phyloP scores from a whole-genome alignment of 2,329 filamentous ascomycete species.

The Neoscytalidium dimidiatum region DNA sequence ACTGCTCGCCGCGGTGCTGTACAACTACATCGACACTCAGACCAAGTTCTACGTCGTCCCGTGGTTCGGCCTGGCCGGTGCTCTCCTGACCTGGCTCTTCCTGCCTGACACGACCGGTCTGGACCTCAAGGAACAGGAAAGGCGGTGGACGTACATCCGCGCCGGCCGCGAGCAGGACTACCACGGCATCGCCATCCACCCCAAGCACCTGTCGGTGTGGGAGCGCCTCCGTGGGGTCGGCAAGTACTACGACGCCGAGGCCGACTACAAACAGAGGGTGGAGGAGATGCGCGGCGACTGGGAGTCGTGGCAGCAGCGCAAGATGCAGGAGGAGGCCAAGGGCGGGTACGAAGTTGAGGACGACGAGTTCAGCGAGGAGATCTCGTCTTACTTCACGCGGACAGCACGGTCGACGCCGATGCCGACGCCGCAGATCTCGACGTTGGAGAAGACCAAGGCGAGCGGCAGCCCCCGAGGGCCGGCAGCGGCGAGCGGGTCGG shows the following conservation, averaged over 20 bases:
- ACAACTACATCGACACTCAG: constrained; percentile 88
- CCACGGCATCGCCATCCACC: constrained; percentile 90
- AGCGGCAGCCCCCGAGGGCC: constrained; percentile 16
- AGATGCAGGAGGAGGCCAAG: constrained; percentile 50
- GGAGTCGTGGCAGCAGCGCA: constrained; percentile 57
- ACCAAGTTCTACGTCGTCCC: constrained; percentile 90
- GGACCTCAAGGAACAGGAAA: constrained; percentile 95
- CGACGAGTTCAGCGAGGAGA: constrained; percentile 32
- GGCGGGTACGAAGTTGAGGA: constrained; percentile 36
- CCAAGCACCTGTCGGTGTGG: constrained; percentile 83
- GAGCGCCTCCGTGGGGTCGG: constrained; percentile 77
- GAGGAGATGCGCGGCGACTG: constrained; percentile 70
- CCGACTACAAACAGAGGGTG: constrained; percentile 83
- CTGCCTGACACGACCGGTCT: constrained; percentile 96
- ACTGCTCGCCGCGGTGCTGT: constrained; percentile 81
- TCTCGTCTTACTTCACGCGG: constrained; percentile 35
- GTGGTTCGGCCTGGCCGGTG: constrained; percentile 90
- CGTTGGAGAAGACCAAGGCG: constrained; percentile 25
- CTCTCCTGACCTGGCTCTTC: constrained; percentile 80
- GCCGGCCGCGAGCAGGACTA: constrained; percentile 77
- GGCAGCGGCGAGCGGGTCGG: neutral
- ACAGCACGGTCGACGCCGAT: constrained; percentile 21
- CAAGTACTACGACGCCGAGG: constrained; percentile 79
- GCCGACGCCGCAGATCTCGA: constrained; percentile 20
- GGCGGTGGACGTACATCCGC: constrained; percentile 86